Percentiles rank a stretch among this genome's conserved stretches.
These are phyloP conservation scores for Anacardium occidentale DNA, from an alignment of 345 rosid genomes.

Conservation along the genomic window DNA sequence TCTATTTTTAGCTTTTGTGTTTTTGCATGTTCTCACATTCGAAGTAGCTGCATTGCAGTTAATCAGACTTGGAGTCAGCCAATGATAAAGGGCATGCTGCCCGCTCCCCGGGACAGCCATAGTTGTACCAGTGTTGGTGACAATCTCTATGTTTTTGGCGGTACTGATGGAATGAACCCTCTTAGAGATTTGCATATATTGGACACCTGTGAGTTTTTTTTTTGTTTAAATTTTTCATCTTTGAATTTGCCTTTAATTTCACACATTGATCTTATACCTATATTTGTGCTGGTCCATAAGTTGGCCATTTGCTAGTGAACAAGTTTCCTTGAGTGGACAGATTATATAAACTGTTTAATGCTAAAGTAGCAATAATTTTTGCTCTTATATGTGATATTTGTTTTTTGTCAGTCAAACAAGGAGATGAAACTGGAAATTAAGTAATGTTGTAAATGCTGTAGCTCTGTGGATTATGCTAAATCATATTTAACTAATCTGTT, in stretches of 20 bases:
- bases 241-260: slow-evolving; percentile 9
- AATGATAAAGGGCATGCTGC: slow-evolving; percentile 59
- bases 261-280: background rate
- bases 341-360: background rate
- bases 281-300: background rate
- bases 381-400: background rate
- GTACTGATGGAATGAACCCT: slow-evolving; percentile 84
- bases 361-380: background rate
- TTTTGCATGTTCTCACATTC: slow-evolving; percentile 17
- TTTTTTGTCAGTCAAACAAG: background rate
- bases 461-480: background rate
- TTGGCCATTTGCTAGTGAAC: background rate
- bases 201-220: slow-evolving; percentile 67
- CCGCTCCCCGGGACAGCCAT: slow-evolving; percentile 93
- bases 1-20: slow-evolving; percentile 14
- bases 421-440: background rate
- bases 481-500: background rate
- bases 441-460: background rate
- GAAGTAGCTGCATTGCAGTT: slow-evolving; percentile 43
- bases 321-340: background rate
- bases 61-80: slow-evolving; percentile 88
- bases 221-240: slow-evolving; percentile 13
- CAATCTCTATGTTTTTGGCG: slow-evolving; percentile 81
- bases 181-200: slow-evolving; percentile 80
- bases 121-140: slow-evolving; percentile 77